A percentile compares a stretch with the other conserved stretches of the same genome.
These are phyloP conservation scores for Tolypocladium nubicola DNA, from an alignment of 2,329 filamentous ascomycete genomes.

Conservation along the genomic window DNA sequence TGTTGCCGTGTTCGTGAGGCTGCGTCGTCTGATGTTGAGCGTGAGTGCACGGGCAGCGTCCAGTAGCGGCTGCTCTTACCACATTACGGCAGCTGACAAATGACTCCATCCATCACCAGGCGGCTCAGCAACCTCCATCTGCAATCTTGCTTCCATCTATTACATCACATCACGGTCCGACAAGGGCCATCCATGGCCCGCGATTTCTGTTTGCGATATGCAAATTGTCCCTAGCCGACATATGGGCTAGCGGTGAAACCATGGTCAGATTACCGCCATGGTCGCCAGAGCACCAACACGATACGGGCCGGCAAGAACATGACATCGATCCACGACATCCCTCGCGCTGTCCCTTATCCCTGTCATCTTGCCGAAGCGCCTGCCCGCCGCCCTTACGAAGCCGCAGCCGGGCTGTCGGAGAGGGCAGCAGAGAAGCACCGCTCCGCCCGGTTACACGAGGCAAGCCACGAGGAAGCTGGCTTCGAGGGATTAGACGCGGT, in stretches of 20 bases:
- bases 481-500: background rate
- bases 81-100: background rate
- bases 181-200: background rate
- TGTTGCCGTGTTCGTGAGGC: background rate
- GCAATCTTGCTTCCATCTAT: background rate
- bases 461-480: background rate
- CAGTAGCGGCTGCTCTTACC: background rate
- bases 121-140: background rate
- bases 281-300: background rate
- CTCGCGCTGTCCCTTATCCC: background rate
- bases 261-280: background rate
- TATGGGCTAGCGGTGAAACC: background rate
- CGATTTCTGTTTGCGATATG: background rate
- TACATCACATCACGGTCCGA: background rate
- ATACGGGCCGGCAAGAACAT: background rate
- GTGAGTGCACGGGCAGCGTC: too few relatives aligned
- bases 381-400: background rate
- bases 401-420: too few relatives aligned
- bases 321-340: background rate
- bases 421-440: background rate
- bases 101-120: background rate
- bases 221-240: background rate
- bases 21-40: background rate
- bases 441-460: background rate
- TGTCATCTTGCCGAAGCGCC: background rate